phyloP scores from a whole-genome alignment of 805 yeast species.

The Spathaspora girioi region DNA sequence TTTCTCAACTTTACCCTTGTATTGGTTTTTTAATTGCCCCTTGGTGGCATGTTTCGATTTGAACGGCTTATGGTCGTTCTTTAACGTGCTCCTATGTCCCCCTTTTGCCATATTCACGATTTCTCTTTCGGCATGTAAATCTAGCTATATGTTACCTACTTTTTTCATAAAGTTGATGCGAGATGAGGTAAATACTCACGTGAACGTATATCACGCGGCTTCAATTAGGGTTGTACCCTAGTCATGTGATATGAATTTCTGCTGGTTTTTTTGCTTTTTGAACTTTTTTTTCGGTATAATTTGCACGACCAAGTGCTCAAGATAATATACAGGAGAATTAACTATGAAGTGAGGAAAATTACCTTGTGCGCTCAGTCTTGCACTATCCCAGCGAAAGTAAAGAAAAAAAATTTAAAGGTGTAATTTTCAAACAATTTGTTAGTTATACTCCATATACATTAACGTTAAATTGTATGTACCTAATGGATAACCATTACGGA shows the following conservation, averaged over 20 bases:
- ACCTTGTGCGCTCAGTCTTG: not conserved
- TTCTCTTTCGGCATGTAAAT: not conserved
- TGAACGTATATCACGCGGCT: not conserved
- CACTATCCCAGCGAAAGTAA: not conserved
- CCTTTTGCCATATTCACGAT: slow-evolving; percentile 31
- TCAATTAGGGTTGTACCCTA: not conserved
- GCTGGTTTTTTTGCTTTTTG: not conserved
- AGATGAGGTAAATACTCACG: not conserved
- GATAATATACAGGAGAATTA: not conserved
- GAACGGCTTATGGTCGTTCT: slow-evolving; percentile 83
- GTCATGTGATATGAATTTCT: not conserved
- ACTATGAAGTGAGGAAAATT: not conserved
- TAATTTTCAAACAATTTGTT: not conserved
- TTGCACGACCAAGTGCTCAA: not conserved
- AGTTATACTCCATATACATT: not conserved
- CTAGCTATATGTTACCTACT: not conserved
- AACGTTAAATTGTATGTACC: not conserved
- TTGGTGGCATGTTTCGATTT: slow-evolving; percentile 90
- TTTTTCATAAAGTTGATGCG: not conserved
- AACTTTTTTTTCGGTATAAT: not conserved
- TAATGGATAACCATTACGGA: not conserved
- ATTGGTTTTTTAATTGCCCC: slow-evolving; percentile 74
- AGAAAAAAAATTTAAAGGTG: not conserved
- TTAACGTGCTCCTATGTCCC: slow-evolving; percentile 76
- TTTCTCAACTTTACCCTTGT: slow-evolving; percentile 87